phyloP scores from a whole-genome alignment of 2,329 filamentous ascomycete genomes.

The Penicillium sp. region DNA sequence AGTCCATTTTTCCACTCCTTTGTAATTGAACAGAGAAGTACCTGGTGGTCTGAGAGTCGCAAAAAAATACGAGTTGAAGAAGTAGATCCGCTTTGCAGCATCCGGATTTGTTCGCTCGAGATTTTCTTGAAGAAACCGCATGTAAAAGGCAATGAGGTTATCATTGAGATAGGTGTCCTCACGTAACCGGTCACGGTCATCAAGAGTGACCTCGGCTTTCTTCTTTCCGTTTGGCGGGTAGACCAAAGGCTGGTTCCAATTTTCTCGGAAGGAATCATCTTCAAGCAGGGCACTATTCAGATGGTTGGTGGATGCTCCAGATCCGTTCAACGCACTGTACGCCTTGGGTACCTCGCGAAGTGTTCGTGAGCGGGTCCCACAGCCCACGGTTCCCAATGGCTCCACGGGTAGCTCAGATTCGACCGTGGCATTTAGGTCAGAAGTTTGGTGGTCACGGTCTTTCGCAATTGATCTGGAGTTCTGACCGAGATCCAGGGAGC shows the following conservation, averaged over 20 bases:
- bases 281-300: slow-evolving; percentile 2
- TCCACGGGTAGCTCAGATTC: slow-evolving; percentile 33
- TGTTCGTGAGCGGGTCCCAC: slow-evolving; percentile 33
- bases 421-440: slow-evolving; percentile 8
- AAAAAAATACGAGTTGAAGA: slow-evolving; percentile 94
- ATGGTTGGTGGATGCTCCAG: neutral
- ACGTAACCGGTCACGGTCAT: slow-evolving; percentile 68
- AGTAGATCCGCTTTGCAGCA: slow-evolving; percentile 68
- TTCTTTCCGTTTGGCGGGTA: slow-evolving; percentile 50
- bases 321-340: neutral
- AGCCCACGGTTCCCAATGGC: slow-evolving; percentile 17
- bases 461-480: neutral
- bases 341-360: slow-evolving; percentile 19
- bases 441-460: slow-evolving; percentile 1
- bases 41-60: slow-evolving; percentile 66
- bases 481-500: neutral
- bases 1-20: slow-evolving; percentile 85
- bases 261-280: slow-evolving; percentile 23
- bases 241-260: slow-evolving; percentile 42
- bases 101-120: slow-evolving; percentile 58
- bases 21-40: slow-evolving; percentile 70
- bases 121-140: slow-evolving; percentile 69
- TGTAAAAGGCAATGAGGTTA: slow-evolving; percentile 85
- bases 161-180: slow-evolving; percentile 90
- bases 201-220: slow-evolving; percentile 46